Conservation (phyloP, 805 yeast species). For the Candida endomychidarum region DNA sequence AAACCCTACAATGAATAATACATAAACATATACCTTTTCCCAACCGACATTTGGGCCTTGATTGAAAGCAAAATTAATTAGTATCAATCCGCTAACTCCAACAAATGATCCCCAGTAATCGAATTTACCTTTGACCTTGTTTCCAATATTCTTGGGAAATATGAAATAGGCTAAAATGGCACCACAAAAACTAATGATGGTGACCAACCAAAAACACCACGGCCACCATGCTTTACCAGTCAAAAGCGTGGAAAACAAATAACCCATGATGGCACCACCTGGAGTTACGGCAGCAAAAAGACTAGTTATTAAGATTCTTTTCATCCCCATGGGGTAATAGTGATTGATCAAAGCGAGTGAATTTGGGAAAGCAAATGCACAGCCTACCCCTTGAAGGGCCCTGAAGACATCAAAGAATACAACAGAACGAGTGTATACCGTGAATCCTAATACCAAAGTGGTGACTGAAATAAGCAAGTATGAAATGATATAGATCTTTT, state of each 20-base stretch:
- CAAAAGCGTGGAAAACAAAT: constrained; percentile 25
- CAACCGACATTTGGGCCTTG: constrained; percentile 79
- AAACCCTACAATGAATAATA: constrained; percentile 56
- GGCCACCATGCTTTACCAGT: constrained; percentile 35
- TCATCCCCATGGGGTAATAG: constrained; percentile 27
- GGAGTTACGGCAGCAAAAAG: constrained; percentile 38
- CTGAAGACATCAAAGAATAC: constrained; percentile 30
- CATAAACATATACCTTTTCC: constrained; percentile 58
- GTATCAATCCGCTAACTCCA: constrained; percentile 61
- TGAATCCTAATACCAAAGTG: constrained; percentile 27
- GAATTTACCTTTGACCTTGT: constrained; percentile 15
- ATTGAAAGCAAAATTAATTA: constrained; percentile 71
- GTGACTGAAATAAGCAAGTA: constrained; percentile 22
- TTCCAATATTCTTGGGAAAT: constrained; percentile 31
- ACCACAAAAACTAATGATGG: constrained; percentile 19
- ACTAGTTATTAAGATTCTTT: constrained; percentile 24
- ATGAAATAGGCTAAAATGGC: constrained; percentile 22
- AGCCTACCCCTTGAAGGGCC: constrained; percentile 36
- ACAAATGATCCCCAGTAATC: constrained; percentile 37
- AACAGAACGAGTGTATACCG: constrained; percentile 23
- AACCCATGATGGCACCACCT: constrained; percentile 30
- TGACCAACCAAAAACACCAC: constrained; percentile 31
- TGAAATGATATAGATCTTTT: constrained; percentile 27
- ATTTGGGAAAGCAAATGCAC: constrained; percentile 35
- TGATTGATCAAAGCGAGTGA: constrained; percentile 32